A percentile compares a stretch with the other conserved stretches of the same genome.
Evolutionary conservation across 163 green algal species (phyloP).

Genomic region (Scenedesmus sp.): DNA sequence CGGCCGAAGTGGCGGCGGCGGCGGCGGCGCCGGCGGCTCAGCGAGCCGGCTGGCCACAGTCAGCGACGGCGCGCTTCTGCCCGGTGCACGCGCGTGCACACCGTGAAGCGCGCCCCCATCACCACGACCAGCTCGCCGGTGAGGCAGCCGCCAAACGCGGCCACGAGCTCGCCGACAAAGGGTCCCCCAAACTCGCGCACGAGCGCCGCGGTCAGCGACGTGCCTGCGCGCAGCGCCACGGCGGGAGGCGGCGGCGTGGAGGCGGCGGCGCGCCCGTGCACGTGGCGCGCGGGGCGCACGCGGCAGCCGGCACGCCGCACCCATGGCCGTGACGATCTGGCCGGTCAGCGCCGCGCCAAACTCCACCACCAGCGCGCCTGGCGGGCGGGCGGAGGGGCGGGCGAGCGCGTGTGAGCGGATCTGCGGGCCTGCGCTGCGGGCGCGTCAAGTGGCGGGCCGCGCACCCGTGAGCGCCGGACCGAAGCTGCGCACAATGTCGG

Average conservation of each 20-base stretch:
- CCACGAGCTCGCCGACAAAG: constrained; percentile 43
- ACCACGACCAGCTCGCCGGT: constrained; percentile 49
- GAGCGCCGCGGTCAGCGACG: background rate
- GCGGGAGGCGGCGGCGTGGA: background rate
- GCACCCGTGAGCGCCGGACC: constrained; percentile 22
- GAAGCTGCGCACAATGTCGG: constrained; percentile 34
- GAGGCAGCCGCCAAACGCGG: constrained; percentile 13
- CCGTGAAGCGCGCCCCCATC: too few species aligned
- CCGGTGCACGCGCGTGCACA: too few species aligned
- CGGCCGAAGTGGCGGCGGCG: too few species aligned
- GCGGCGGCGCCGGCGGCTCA: too few species aligned
- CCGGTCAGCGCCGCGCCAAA: constrained; percentile 15
- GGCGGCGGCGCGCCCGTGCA: too few species aligned
- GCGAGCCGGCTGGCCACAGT: too few species aligned
- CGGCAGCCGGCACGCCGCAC: too few species aligned
- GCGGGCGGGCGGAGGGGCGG: background rate
- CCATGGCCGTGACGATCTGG: constrained; percentile 25
- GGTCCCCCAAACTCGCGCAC: constrained; percentile 11
- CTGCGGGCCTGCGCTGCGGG: too few species aligned
- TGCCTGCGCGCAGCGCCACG: background rate
- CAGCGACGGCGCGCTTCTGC: too few species aligned
- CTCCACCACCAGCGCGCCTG: constrained; percentile 4
- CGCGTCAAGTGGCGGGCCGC: background rate
- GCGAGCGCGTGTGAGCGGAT: too few species aligned
- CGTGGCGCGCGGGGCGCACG: too few species aligned